Base-by-base conservation (phyloP, 495 filamentous ascomycete genomes). In the Annulohypoxylon stygium region DNA sequence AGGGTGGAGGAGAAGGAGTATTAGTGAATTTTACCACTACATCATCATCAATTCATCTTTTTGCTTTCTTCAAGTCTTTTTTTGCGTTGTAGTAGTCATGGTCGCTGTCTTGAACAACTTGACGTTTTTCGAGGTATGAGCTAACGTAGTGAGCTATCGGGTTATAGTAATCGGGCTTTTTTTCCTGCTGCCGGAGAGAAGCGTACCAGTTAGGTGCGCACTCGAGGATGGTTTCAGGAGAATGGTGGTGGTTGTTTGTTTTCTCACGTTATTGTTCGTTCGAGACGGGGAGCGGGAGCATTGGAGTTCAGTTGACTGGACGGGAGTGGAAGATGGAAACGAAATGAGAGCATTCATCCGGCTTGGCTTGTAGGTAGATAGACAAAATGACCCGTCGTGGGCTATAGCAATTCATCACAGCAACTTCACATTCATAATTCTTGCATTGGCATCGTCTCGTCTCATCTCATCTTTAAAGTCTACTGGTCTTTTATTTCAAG, bases 341-440 rank as follows among this genome's bases (percentile, higher is more conserved):
- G 30, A 30, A 1, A 30, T 23, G 37, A 59, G 47, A 55, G 39
- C 20, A 70, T 68, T 34, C 25, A 39, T 47, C 47, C 59, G 30
- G 65, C 30, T 61, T 68, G 25, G 30, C 30, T 30, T 30, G 30
- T 69, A 69, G 70, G 47, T 70, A 70, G 70, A 39, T 73, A 73
- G 70, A 69, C 43, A 73, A 69, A 73, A 67, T 30, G 20, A 23
- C 43, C 58, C 25, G 30, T 12, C 11, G 47, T 54, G 60, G 65
- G 54, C 61, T 43, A 7, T 73, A 48, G 61, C 53, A 61, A 54
- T 65, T 73, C 36, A 53, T 64, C 33, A 55, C 65, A 50, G 14
- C 39, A 54, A 65, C 50, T 73, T 69, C 70, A 61, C 60, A 5
- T 18, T 58, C 14, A 55, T 30, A 1, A 25, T 23, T 55, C n/a